Evolutionary conservation across 805 yeast species (phyloP).

Genomic region (Candida multigemmis): DNA sequence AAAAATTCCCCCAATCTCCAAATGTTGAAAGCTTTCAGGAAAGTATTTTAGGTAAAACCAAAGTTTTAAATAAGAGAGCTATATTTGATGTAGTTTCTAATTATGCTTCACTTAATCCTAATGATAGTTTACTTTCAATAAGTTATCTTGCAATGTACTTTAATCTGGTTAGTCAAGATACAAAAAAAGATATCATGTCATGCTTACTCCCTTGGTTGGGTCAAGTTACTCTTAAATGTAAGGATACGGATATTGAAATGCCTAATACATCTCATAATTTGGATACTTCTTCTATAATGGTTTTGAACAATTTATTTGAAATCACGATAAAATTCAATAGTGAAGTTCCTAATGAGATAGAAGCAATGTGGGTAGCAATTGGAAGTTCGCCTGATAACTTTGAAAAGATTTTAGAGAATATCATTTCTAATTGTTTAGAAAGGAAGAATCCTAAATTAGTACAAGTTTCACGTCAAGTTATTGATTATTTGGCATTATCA

Average conservation of each 20-base stretch:
- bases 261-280: conserved; percentile 6
- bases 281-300: conserved; percentile 45
- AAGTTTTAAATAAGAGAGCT: conserved; percentile 81
- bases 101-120: conserved; percentile 53
- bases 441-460: conserved; percentile 68
- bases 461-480: conserved; percentile 69
- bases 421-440: conserved; percentile 58
- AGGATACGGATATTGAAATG: conserved; percentile 3
- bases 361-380: conserved; percentile 92
- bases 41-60: conserved; percentile 63
- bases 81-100: conserved; percentile 70
- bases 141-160: conserved; percentile 67
- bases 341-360: conserved; percentile 75
- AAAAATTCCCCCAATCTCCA: conserved; percentile 35
- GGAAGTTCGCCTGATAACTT: conserved; percentile 68
- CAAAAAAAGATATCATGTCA: conserved; percentile 71
- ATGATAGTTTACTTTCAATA: conserved; percentile 51
- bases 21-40: conserved; percentile 51
- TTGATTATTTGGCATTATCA: conserved; percentile 61
- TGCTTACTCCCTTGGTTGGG: conserved; percentile 90
- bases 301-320: conserved; percentile 71
- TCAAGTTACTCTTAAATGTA: too few species aligned
- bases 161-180: conserved; percentile 44
- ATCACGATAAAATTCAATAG: conserved; percentile 74
- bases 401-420: conserved; percentile 60